Base-by-base conservation (phyloP, 768 basidiomycete species). In the Mycena olivaceomarginata region DNA sequence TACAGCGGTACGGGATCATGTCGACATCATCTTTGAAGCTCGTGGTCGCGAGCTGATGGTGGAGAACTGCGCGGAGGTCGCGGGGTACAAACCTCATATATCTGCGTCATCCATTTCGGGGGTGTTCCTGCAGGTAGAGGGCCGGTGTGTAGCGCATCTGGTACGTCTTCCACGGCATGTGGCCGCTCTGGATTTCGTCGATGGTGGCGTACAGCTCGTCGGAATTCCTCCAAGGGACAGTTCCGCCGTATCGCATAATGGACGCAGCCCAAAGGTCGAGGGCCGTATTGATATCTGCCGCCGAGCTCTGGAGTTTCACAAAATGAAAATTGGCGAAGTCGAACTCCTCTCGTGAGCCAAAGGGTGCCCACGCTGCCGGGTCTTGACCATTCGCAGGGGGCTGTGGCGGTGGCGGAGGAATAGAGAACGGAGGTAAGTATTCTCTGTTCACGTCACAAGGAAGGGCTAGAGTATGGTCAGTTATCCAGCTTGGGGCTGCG, bases 371-470 rank as follows among this genome's bases (percentile, higher is more conserved):
- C 2, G 62, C 62, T 41, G 5, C 20, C 4, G 62, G 39, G 20
- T 63, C 62, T 41, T 63, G 62, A 4, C 62, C 62, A 41, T 63
- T 8, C 11, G 39, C 62, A 7, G 60, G 62, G 20, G 62, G 62
- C 20, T 39, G 18, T 7, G 62, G 62, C 8, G 62, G 62, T 2
- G 62, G 62, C 1, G 62, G 62, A 40, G 62, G 62, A 4, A 4
- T 9, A 3, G 62, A 18, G 40, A 41, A 63, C 10, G 62, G 62
- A 2, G 62, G 62, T 2, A 63, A 11, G 5, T 63, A 63, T 40
- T 20, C 40, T 11, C 62, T 39, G 12, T 63, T 39, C 7, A 40
- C 62, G 16, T 63, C 40, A 18, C 62, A 63, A 5, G 62, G 62
- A 41, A 63, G 62, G 40, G 62, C 62, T 63, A 40, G 4, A 16